phyloP scores from a whole-genome alignment of 2,329 filamentous ascomycete genomes.

The Penicillium sp. region DNA sequence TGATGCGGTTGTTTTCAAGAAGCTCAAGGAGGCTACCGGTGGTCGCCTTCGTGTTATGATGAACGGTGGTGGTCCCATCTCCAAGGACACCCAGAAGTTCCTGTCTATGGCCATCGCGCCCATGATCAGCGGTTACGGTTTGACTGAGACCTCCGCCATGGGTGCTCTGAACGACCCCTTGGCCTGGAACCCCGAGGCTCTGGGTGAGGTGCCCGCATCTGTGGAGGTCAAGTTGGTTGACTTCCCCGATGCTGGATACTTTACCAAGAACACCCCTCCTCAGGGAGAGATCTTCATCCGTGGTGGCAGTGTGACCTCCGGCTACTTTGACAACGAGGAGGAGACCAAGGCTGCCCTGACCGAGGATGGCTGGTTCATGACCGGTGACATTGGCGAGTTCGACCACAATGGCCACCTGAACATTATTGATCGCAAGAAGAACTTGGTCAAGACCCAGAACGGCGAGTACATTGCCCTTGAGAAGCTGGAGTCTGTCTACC shows the following conservation, averaged over 20 bases:
- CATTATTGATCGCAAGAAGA: constrained; percentile 97
- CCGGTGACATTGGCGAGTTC: constrained; percentile 92
- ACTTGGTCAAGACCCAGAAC: constrained; percentile 91
- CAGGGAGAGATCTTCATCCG: constrained; percentile 93
- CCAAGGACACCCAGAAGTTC: constrained; percentile 84
- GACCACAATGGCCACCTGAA: constrained; percentile 74
- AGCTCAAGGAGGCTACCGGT: constrained; percentile 86
- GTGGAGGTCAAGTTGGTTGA: constrained; percentile 92
- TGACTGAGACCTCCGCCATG: constrained; percentile 85
- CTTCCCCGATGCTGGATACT: constrained; percentile 85
- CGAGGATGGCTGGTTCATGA: constrained; percentile 93
- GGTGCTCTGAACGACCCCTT: constrained; percentile 66
- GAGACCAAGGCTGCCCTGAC: constrained; percentile 79
- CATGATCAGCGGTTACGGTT: constrained; percentile 90
- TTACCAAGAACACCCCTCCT: constrained; percentile 69
- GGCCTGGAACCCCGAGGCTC: constrained; percentile 74
- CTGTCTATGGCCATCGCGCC: constrained; percentile 89
- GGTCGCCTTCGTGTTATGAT: constrained; percentile 85
- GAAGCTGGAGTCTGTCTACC: constrained; percentile 91
- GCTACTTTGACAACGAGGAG: constrained; percentile 82
- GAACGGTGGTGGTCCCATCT: constrained; percentile 90
- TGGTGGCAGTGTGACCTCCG: constrained; percentile 70
- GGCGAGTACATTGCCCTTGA: constrained; percentile 97
- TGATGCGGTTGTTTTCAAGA: constrained; percentile 84
- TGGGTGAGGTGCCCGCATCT: constrained; percentile 75